phyloP scores from a whole-genome alignment of 176 grass and related monocot species.

The Oryza officinalis region DNA sequence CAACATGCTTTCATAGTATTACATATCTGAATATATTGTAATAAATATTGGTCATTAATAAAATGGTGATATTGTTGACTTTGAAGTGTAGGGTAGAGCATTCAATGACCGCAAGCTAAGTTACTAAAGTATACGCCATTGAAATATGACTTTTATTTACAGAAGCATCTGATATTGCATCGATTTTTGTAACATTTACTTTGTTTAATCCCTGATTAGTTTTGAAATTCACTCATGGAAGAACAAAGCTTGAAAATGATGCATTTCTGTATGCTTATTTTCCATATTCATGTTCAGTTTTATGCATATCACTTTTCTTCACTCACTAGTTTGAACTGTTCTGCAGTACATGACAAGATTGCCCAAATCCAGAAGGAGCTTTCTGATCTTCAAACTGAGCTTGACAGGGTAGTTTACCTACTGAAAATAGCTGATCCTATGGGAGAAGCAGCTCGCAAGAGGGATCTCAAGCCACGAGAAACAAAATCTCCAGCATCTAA shows the following conservation, averaged over 20 bases:
- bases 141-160: background rate
- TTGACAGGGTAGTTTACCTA: slow-evolving; percentile 81
- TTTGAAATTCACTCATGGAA: slow-evolving; percentile 22
- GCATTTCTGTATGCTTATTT: slow-evolving; percentile 20
- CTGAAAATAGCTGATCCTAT: slow-evolving; percentile 95
- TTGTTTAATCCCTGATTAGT: background rate
- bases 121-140: background rate
- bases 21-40: background rate
- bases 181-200: background rate
- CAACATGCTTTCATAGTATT: background rate
- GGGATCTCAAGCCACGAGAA: slow-evolving; percentile 57
- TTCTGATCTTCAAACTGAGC: slow-evolving; percentile 66
- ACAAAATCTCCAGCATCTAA: slow-evolving; percentile 25
- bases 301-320: slow-evolving; percentile 21
- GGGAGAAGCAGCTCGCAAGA: slow-evolving; percentile 81
- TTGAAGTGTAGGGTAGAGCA: background rate
- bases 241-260: background rate
- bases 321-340: slow-evolving; percentile 25
- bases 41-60: background rate
- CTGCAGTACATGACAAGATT: slow-evolving; percentile 76
- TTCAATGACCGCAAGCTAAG: background rate
- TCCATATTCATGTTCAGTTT: background rate
- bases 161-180: background rate
- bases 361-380: slow-evolving; percentile 70
- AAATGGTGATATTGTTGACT: background rate